Evolutionary conservation across 2,329 filamentous ascomycete species (phyloP), one percentile per base, ranked within the genome.

Genomic region (Didymella segeticola): DNA sequence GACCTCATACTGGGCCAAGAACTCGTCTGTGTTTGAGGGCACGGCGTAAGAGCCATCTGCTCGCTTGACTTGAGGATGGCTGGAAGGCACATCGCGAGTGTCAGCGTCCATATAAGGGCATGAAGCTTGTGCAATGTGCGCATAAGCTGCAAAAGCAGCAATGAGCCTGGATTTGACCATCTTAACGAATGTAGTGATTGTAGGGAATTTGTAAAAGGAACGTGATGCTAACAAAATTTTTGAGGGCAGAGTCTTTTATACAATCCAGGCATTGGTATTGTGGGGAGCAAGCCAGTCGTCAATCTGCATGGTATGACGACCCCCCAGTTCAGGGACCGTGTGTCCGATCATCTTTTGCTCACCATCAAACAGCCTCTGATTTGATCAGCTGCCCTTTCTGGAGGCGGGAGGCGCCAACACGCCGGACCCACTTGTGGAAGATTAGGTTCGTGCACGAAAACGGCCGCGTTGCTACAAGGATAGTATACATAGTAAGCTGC

Each of bases 51-150:
- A 42, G n/a, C 57, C 63, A 51, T 70, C 64, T 30, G 45, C 45
- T 50, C 70, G 60, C 52, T 66, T 68, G 48, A 69, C 61, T 31
- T 57, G 57, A 51, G 67, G 65, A 46, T 74, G 71, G 37, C 62
- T 55, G 8, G 63, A 63, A 25, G 70, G 68, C 31, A 68, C 51
- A 38, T 68, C 64, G 34, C 58, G 62, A 56, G 66, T 58, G 37
- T 72, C 64, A 22, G 53, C 59, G 23, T 67, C 64, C 73, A 76
- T 76, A 46, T 66, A 72, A n/a, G 73, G 73, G 46, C 73, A 76
- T 57, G 56, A 60, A 47, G 67, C 67, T 31, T 66, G 43, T 25
- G 60, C 59, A 51, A 68, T 31, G 22, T 61, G 61, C 36, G 53
- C 49, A 34, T 55, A 64, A 42, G 61, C 64, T 60, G 68, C 63